These are phyloP conservation scores for Plasmodium falciparum DNA, from an alignment of 169 alveolate genomes.

Conservation along the genomic window DNA sequence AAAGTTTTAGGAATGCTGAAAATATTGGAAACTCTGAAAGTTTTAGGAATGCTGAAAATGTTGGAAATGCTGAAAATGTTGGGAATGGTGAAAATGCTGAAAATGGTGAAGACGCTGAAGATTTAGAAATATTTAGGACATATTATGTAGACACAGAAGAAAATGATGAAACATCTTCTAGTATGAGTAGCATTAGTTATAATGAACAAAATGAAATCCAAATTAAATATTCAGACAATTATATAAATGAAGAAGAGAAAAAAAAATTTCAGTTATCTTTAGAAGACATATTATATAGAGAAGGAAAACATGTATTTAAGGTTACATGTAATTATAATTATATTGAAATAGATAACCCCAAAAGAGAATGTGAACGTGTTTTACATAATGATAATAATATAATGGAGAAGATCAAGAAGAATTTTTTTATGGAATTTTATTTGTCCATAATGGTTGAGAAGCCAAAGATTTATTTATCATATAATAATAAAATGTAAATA, in stretches of 20 bases:
- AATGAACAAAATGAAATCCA: conserved; percentile 2
- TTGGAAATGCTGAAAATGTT: background rate
- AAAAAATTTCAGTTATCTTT: conserved; percentile 28
- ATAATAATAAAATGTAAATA: conserved; percentile 40
- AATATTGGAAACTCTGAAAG: too few relatives aligned
- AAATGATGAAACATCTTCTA: background rate
- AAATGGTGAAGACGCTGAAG: background rate
- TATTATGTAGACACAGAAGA: conserved; percentile 3
- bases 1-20: background rate
- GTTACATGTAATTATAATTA: conserved; percentile 43
- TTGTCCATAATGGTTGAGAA: conserved; percentile 31
- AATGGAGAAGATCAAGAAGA: conserved; percentile 24
- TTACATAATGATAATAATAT: background rate
- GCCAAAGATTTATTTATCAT: conserved; percentile 36
- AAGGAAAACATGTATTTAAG: conserved; percentile 48
- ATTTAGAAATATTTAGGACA: background rate
- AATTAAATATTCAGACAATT: conserved; percentile 15
- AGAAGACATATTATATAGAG: conserved; percentile 44
- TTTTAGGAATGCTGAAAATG: too few relatives aligned
- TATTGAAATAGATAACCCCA: background rate
- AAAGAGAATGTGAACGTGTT: background rate
- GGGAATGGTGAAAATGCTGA: background rate
- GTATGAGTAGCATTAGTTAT: background rate
- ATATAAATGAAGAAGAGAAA: conserved; percentile 17
- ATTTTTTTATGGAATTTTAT: conserved; percentile 40